Evolutionary conservation across 2,329 filamentous ascomycete species (phyloP).

Genomic region (Xylogone sp.): DNA sequence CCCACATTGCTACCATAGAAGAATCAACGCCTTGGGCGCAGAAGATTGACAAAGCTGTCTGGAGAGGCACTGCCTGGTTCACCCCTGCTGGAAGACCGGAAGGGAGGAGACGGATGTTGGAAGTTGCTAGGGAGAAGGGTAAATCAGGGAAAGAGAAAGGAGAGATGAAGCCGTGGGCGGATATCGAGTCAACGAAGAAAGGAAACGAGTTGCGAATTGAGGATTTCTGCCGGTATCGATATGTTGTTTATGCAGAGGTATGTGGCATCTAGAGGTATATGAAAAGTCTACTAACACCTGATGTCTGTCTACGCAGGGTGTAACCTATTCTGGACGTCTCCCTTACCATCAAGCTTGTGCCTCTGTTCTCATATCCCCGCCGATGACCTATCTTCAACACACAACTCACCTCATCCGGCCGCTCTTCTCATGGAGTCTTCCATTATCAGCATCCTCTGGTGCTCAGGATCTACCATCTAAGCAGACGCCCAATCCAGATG

Average conservation of each 20-base stretch:
- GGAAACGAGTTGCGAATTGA: constrained; percentile 44
- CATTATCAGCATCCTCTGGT: constrained; percentile 10
- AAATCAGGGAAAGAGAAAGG: constrained; percentile 46
- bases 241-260: constrained; percentile 47
- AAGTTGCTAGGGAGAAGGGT: constrained; percentile 23
- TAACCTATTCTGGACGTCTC: constrained; percentile 50
- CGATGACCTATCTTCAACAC: constrained; percentile 46
- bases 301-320: constrained; percentile 31
- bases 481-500: background rate
- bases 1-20: constrained; percentile 36
- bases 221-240: constrained; percentile 48
- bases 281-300: too few relatives aligned
- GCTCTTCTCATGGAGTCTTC: constrained; percentile 34
- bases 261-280: background rate
- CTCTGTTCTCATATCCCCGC: constrained; percentile 44
- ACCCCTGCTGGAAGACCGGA: constrained; percentile 27
- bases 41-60: constrained; percentile 42
- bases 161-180: constrained; percentile 40
- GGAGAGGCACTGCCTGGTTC: constrained; percentile 50
- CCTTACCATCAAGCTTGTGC: constrained; percentile 48
- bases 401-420: constrained; percentile 44
- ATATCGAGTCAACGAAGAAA: constrained; percentile 38
- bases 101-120: constrained; percentile 18
- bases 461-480: background rate
- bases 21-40: constrained; percentile 15